Evolutionary conservation across 2,329 filamentous ascomycete genomes (phyloP), one percentile per base, ranked within the genome.

Genomic region (Pestalotiopsis sp.): DNA sequence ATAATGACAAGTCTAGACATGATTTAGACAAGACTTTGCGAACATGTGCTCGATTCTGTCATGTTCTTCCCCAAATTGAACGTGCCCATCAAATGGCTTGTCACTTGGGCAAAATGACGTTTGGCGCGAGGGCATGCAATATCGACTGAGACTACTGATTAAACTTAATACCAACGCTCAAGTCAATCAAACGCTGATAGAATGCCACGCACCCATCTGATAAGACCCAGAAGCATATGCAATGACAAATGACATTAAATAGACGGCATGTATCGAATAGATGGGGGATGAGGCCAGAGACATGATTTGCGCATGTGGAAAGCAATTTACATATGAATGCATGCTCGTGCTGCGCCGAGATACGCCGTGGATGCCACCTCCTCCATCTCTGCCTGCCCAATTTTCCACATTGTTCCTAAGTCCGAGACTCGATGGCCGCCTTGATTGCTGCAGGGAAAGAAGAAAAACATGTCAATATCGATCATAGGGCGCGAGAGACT

Each of bases 391-490:
- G 45, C 20, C 20, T 27, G 4, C 45, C 20, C 20, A 23, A 52
- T 20, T 52, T 52, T 23, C 45, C 63, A 45, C 39, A 36, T 64
- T 41, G 20, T 67, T 71, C 75, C 76, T 78, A 77, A 66, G 66
- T 70, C 69, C 77, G 75, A 62, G 77, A 73, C 69, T 80, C 78
- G 67, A 79, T 71, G 38, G 77, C 79, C 64, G 80, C 73, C 78
- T 83, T 83, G 72, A 84, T 83, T 25, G 82, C 82, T 83, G 67
- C 66, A 64, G 12, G 31, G 31, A 36, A 9, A 36, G 31, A 36
- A 36, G 31, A 36, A 58, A 9, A 25, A 38, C 61, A 11, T 49
- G 13, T 38, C n/a, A 36, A 39, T 20, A 27, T 36, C n/a, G 36
- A 23, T 27, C 57, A 27, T 59, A 36, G 25, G n/a, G 31, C 14